Evolutionary conservation across 208 protist genomes (phyloP).

Genomic region (Crithidia bombi): DNA sequence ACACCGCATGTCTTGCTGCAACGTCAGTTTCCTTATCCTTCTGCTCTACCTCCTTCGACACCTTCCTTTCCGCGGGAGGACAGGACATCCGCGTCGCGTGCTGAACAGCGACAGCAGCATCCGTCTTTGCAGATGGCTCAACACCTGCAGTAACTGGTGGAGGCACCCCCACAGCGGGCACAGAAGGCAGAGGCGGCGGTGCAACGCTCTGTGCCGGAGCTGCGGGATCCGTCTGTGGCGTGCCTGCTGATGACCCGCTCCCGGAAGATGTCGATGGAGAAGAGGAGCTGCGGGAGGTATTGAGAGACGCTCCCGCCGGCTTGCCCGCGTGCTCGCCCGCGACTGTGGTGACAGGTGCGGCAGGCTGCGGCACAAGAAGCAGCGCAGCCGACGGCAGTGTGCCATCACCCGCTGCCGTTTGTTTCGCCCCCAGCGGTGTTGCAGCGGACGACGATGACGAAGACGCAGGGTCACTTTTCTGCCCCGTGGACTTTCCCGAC

Average conservation of each 20-base stretch:
- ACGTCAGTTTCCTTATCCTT: neutral
- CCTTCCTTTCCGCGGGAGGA: neutral
- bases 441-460: slow-evolving; percentile 1
- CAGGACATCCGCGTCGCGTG: no score
- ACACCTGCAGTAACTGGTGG: neutral
- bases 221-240: neutral
- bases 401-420: neutral
- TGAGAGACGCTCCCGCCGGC: neutral
- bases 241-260: neutral
- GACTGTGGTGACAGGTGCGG: neutral
- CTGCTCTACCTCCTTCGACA: neutral
- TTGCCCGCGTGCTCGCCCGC: neutral
- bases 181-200: slow-evolving; percentile 2
- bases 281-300: slow-evolving; percentile 18
- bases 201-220: neutral
- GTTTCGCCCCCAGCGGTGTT: neutral
- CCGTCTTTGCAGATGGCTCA: neutral
- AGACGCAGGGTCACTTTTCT: neutral
- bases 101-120: no score
- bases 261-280: slow-evolving; percentile 12
- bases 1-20: slow-evolving; percentile 28
- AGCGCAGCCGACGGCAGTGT: neutral
- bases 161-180: slow-evolving; percentile 3
- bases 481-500: neutral
- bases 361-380: neutral